These are phyloP conservation scores for Phytophthora nicotianae DNA, from an alignment of 352 stramenopile genomes.

Conservation along the genomic window DNA sequence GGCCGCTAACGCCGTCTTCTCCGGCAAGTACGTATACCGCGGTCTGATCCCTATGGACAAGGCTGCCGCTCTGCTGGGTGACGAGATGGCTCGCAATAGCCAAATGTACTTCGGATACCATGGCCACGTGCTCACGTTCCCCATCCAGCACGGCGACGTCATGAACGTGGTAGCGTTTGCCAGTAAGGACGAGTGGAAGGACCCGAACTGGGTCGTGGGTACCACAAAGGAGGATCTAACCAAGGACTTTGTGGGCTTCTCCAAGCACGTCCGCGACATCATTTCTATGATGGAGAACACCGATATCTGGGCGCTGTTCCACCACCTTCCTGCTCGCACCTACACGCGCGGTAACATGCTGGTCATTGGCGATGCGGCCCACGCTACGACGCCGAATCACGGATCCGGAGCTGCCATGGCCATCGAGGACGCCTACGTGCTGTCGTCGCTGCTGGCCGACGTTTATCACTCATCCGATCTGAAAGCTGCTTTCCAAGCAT, in stretches of 20 bases:
- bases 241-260: slow-evolving; percentile 39
- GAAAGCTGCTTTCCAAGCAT: slow-evolving; percentile 33
- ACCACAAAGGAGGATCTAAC: slow-evolving; percentile 38
- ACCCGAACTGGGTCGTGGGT: slow-evolving; percentile 38
- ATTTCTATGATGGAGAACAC: slow-evolving; percentile 49
- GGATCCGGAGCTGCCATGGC: slow-evolving; percentile 38
- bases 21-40: slow-evolving; percentile 43
- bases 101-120: slow-evolving; percentile 49
- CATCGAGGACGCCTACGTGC: slow-evolving; percentile 41
- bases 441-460: slow-evolving; percentile 36
- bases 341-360: slow-evolving; percentile 40
- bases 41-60: slow-evolving; percentile 44
- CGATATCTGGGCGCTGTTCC: slow-evolving; percentile 40
- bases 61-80: slow-evolving; percentile 33
- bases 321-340: slow-evolving; percentile 35
- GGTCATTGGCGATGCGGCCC: slow-evolving; percentile 38
- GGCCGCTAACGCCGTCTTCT: slow-evolving; percentile 35
- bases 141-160: slow-evolving; percentile 38
- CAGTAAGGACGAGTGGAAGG: slow-evolving; percentile 42
- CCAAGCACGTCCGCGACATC: slow-evolving; percentile 38
- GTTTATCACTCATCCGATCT: slow-evolving; percentile 28
- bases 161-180: slow-evolving; percentile 47
- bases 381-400: slow-evolving; percentile 40
- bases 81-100: slow-evolving; percentile 44
- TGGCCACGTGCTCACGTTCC: slow-evolving; percentile 43